Evolutionary conservation across 192 early-diverging fungal genomes (phyloP).

Genomic region (Gryganskiella cystojenkinii): DNA sequence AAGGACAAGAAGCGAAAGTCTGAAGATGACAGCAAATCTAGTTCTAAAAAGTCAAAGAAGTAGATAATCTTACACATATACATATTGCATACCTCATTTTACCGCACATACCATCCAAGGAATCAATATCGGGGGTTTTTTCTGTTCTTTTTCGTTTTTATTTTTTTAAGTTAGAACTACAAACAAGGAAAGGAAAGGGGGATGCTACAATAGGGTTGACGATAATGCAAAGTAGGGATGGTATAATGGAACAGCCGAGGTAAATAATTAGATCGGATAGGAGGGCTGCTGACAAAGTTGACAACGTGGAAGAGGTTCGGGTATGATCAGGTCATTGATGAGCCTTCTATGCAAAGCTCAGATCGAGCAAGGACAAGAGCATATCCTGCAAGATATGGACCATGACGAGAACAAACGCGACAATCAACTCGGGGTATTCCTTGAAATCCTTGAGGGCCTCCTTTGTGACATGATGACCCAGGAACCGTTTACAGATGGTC

Average conservation of each 20-base stretch:
- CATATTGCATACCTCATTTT: not conserved
- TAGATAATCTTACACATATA: conserved; percentile 6
- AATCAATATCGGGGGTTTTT: not conserved
- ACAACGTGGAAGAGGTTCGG: too few species aligned
- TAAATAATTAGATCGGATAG: too few species aligned
- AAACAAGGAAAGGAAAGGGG: too few species aligned
- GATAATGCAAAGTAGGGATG: too few species aligned
- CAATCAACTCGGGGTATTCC: conserved; percentile 73
- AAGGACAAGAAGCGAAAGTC: conserved; percentile 43
- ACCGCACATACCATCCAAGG: not conserved
- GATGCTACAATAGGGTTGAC: too few species aligned
- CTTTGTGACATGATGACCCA: conserved; percentile 67
- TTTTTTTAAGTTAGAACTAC: too few species aligned
- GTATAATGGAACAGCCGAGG: not conserved
- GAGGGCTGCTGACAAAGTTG: too few species aligned
- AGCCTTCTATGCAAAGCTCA: conserved; percentile 59
- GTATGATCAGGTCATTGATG: too few species aligned
- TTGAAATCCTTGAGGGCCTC: conserved; percentile 76
- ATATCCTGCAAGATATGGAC: conserved; percentile 81
- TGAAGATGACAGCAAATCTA: conserved; percentile 16
- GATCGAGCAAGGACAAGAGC: conserved; percentile 68
- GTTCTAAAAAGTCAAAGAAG: conserved; percentile 52
- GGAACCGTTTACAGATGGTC: conserved; percentile 64
- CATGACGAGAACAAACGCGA: conserved; percentile 74
- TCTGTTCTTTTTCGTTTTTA: not conserved